These are phyloP conservation scores for Penicillium crustosum DNA, from an alignment of 2,329 filamentous ascomycete genomes.

Conservation along the genomic window DNA sequence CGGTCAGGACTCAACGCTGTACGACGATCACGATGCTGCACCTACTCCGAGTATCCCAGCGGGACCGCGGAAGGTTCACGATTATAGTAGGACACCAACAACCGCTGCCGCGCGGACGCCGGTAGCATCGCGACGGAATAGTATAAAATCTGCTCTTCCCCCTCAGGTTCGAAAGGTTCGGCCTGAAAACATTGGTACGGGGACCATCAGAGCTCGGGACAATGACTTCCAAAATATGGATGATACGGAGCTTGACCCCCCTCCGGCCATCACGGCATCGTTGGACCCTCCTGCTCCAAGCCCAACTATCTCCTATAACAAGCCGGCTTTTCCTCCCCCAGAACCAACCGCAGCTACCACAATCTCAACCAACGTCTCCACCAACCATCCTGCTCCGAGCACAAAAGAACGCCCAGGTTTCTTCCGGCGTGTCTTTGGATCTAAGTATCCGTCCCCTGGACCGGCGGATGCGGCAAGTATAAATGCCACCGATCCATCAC, in stretches of 20 bases:
- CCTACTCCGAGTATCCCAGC: constrained; percentile 81
- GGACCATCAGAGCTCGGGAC: constrained; percentile 33
- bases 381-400: not conserved
- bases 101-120: constrained; percentile 32
- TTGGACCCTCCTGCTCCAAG: constrained; percentile 54
- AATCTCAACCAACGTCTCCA: constrained; percentile 7
- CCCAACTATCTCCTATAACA: constrained; percentile 54
- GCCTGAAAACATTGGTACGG: constrained; percentile 42
- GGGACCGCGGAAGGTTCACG: constrained; percentile 64
- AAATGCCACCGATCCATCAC: constrained; percentile 22
- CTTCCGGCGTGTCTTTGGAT: constrained; percentile 88
- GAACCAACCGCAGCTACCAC: constrained; percentile 37
- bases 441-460: constrained; percentile 53
- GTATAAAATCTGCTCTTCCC: constrained; percentile 44
- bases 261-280: constrained; percentile 45
- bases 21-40: constrained; percentile 69
- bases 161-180: constrained; percentile 38
- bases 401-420: constrained; percentile 78
- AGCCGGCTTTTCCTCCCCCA: constrained; percentile 43
- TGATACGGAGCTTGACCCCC: constrained; percentile 35
- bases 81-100: constrained; percentile 27
- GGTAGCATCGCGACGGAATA: constrained; percentile 42
- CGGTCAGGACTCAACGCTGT: constrained; percentile 28
- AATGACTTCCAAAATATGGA: constrained; percentile 30
- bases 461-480: constrained; percentile 19